Evolutionary conservation across 768 basidiomycete genomes (phyloP), one percentile per base, ranked within the genome.

Genomic region (Collybiopsis confluens): DNA sequence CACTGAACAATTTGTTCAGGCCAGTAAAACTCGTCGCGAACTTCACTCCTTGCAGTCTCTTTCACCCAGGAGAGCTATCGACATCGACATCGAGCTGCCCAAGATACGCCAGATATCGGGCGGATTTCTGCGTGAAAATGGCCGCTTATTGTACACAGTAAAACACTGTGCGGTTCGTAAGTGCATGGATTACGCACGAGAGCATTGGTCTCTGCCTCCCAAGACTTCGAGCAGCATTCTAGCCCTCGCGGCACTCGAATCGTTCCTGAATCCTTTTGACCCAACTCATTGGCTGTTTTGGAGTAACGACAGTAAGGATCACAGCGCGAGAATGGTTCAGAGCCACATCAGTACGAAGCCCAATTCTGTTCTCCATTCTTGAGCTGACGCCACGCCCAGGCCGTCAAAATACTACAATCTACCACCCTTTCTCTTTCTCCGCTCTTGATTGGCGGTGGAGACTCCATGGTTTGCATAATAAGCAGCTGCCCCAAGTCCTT

Each of bases 281-380:
- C 76, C 76, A 13, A 79, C 75, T 5, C 83, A 85, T 60, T 81
- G 80, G 78, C 66, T 81, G n/a, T 79, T 87, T 62, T 87, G 85
- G 85, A 75, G 73, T 43, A 73, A 71, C 56, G 74, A 73, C 45
- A 70, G 73, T 60, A 78, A 77, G 62, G 65, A 62, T 53, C 65
- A 64, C 21, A 83, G 81, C 16, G 81, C 81, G 15, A 65, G 65
- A n/a, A 63, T 76, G 52, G 79, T 87, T 28, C 75, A 81, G 62
- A 73, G 72, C 42, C 70, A 84, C 52, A 67, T 79, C 47, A 67
- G 85, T 85, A 63, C 61, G 83, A 78, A 18, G 47, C 50, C 9
- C 40, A 23, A 8, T 23, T 42, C 23, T 26, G 36, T 43, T 43
- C 2, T 46, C 1, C 36, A 44, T 18, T 11, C 45, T 16, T 52